These are phyloP conservation scores for Ustilago hordei DNA, from an alignment of 1,284 basidiomycete genomes.

Conservation along the genomic window DNA sequence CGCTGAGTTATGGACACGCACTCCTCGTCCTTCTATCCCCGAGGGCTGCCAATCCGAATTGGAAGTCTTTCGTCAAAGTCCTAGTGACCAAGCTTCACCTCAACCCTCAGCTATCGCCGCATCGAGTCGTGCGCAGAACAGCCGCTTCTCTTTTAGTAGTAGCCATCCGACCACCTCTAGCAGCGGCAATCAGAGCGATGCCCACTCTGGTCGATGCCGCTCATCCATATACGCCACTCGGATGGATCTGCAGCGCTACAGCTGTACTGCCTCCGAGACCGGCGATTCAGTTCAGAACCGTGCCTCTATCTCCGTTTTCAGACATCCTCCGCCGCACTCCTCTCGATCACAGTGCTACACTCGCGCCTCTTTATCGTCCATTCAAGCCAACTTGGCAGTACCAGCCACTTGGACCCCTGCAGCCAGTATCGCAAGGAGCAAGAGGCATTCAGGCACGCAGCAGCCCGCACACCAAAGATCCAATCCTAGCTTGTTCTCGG, in stretches of 20 bases:
- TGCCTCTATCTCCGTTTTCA: conserved; percentile 2
- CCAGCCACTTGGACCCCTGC: background rate
- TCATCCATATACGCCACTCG: conserved; percentile 13
- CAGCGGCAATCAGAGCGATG: conserved; percentile 9
- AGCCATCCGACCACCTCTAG: conserved; percentile 11
- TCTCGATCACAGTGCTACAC: background rate
- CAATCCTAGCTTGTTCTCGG: conserved; percentile 4
- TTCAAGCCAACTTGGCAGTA: background rate
- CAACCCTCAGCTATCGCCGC: background rate
- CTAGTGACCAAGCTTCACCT: conserved; percentile 2
- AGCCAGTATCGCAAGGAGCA: background rate
- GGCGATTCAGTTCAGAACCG: conserved; percentile 6
- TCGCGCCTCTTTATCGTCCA: background rate
- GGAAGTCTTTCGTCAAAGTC: conserved; percentile 17
- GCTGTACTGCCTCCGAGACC: conserved; percentile 8
- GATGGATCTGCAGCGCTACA: background rate
- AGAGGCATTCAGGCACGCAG: background rate
- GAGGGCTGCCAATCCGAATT: conserved; percentile 22
- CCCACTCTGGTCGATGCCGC: background rate
- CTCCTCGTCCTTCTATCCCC: background rate
- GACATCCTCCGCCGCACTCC: background rate
- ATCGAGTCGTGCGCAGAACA: background rate
- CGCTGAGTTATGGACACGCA: background rate
- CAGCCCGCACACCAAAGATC: conserved; percentile 1
- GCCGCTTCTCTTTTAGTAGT: conserved; percentile 28